Conservation (phyloP, 345 rosid genomes). For the Turritis glabra region DNA sequence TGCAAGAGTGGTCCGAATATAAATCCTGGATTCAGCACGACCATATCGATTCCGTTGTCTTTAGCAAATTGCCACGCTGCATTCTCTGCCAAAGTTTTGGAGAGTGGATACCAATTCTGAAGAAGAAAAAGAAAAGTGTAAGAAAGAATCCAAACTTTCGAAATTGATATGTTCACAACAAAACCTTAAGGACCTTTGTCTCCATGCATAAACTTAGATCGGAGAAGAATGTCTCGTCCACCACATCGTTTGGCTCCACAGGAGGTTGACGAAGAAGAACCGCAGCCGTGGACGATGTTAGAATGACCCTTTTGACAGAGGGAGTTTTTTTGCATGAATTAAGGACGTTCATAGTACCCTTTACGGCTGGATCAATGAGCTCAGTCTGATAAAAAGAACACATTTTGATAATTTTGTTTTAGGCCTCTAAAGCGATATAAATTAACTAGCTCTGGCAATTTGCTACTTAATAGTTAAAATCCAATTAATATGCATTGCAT, state of each 20-base stretch:
- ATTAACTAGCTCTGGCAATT: too few relatives aligned
- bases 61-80: constrained; percentile 50
- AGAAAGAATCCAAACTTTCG: not conserved
- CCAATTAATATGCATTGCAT: not conserved
- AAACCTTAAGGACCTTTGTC: constrained; percentile 27
- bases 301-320: constrained; percentile 51
- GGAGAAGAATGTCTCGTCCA: constrained; percentile 58
- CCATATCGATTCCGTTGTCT: constrained; percentile 49
- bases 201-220: constrained; percentile 41
- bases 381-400: constrained; percentile 24
- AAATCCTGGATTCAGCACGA: constrained; percentile 44
- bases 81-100: constrained; percentile 51
- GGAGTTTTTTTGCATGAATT: constrained; percentile 43
- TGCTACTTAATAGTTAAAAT: not conserved
- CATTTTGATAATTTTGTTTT: not conserved
- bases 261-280: constrained; percentile 38
- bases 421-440: not conserved
- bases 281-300: constrained; percentile 56
- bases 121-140: not conserved
- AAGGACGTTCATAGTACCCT: constrained; percentile 55
- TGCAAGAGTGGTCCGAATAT: constrained; percentile 50
- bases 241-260: constrained; percentile 30
- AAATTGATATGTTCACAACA: not conserved
- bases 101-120: constrained; percentile 45
- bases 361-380: constrained; percentile 50